Conservation (phyloP, 2,329 filamentous ascomycete genomes). For the Orbilia blumenaviensis region DNA sequence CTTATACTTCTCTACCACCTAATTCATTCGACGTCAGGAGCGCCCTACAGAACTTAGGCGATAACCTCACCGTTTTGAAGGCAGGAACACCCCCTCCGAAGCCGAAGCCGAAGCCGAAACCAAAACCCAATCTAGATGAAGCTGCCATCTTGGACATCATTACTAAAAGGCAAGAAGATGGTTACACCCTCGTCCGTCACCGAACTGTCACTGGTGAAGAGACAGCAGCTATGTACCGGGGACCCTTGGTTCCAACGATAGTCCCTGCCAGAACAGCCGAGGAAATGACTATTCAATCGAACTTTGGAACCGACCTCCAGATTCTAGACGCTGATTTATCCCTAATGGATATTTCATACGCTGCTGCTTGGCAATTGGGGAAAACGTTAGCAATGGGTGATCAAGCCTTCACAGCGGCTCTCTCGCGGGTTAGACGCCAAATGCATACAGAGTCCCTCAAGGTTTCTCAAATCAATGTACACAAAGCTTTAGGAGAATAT, state of each 20-base stretch:
- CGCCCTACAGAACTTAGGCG: conserved; percentile 58
- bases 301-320: conserved; percentile 60
- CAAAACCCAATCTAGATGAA: not conserved
- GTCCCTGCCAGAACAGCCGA: not conserved
- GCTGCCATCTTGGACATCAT: too few relatives aligned
- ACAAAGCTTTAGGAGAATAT: not conserved
- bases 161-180: conserved; percentile 58
- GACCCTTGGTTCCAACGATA: conserved; percentile 60
- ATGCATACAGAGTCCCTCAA: not conserved
- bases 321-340: conserved; percentile 61
- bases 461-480: not conserved
- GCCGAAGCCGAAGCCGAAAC: not conserved
- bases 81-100: not conserved
- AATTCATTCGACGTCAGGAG: conserved; percentile 59
- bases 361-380: conserved; percentile 63
- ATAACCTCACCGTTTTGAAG: conserved; percentile 28
- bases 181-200: conserved; percentile 61
- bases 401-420: conserved; percentile 57
- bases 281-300: conserved; percentile 57
- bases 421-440: conserved; percentile 49
- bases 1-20: conserved; percentile 60
- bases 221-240: conserved; percentile 60
- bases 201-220: conserved; percentile 61
- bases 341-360: conserved; percentile 63
- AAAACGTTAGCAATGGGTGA: conserved; percentile 61